Percentiles rank a stretch among this genome's conserved stretches.
Conservation (phyloP, 83 land plant genomes). For the Thuja plicata region DNA sequence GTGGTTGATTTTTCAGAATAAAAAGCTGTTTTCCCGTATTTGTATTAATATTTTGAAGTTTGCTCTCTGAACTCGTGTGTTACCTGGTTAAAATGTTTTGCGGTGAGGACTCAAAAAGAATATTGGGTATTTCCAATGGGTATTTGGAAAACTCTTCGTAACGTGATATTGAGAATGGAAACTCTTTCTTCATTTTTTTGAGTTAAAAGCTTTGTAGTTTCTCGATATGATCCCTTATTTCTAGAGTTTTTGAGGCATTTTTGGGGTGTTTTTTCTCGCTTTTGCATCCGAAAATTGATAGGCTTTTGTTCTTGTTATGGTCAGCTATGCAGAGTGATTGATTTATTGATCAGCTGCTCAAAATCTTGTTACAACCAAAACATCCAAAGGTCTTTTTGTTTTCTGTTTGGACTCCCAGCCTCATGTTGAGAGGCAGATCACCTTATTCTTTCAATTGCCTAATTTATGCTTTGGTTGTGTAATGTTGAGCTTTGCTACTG, state of each 20-base stretch:
- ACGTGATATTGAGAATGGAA: not conserved
- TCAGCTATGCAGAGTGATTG: not conserved
- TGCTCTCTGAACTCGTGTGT: not conserved
- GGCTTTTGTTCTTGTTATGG: not conserved
- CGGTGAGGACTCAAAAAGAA: not conserved
- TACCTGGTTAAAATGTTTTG: not conserved
- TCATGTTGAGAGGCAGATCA: not conserved
- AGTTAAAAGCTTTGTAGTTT: not conserved
- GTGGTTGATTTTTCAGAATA: not conserved
- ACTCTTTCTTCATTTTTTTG: not conserved
- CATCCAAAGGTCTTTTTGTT: not conserved
- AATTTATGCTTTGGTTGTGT: conserved; percentile 12
- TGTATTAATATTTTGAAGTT: not conserved
- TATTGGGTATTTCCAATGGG: not conserved
- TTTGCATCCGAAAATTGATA: not conserved
- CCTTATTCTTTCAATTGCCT: not conserved
- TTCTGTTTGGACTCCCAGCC: not conserved
- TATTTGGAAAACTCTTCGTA: not conserved
- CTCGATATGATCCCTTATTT: not conserved
- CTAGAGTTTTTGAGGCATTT: not conserved
- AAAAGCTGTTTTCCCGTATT: not conserved
- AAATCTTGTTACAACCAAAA: not conserved
- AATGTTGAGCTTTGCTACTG: conserved; percentile 18
- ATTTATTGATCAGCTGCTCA: not conserved
- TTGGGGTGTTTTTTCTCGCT: not conserved